Conservation (phyloP, 495 filamentous ascomycete genomes). For the Penicillium flavigenum region DNA sequence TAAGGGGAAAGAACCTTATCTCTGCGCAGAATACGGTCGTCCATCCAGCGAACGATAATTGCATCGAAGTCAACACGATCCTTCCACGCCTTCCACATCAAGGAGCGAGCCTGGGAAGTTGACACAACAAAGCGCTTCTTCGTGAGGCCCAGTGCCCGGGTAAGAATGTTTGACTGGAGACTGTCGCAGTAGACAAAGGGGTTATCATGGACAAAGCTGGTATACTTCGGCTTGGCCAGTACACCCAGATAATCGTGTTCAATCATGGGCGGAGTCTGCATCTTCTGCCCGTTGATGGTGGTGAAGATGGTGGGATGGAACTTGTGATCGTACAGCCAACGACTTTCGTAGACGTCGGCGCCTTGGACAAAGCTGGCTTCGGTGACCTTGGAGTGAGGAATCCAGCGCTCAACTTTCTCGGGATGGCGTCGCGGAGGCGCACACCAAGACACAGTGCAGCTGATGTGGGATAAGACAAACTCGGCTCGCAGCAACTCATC, state of each 20-base stretch:
- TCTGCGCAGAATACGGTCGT: slow-evolving; percentile 57
- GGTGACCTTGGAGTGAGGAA: slow-evolving; percentile 58
- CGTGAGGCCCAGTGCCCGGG: slow-evolving; percentile 47
- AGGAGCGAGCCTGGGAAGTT: slow-evolving; percentile 56
- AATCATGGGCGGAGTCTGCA: slow-evolving; percentile 60
- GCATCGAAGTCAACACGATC: slow-evolving; percentile 57
- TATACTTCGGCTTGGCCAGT: slow-evolving; percentile 54
- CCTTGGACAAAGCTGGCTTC: slow-evolving; percentile 58
- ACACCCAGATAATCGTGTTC: slow-evolving; percentile 55
- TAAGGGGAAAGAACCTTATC: slow-evolving; percentile 56
- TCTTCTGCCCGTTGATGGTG: slow-evolving; percentile 54
- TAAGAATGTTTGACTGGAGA: slow-evolving; percentile 45
- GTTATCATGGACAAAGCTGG: slow-evolving; percentile 57
- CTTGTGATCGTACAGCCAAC: slow-evolving; percentile 62
- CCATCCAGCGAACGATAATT: slow-evolving; percentile 62
- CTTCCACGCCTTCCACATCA: slow-evolving; percentile 67
- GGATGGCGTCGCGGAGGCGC: slow-evolving; percentile 53
- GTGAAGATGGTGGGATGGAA: slow-evolving; percentile 60
- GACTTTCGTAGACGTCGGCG: slow-evolving; percentile 52
- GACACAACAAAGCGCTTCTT: slow-evolving; percentile 54
- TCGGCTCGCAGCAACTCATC: slow-evolving; percentile 60
- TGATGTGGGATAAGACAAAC: slow-evolving; percentile 55
- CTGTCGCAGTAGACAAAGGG: slow-evolving; percentile 54
- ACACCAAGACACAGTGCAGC: slow-evolving; percentile 58
- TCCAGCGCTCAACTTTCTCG: slow-evolving; percentile 57